These are phyloP conservation scores for Serendipita sp. DNA, from an alignment of 768 basidiomycete genomes.

Conservation along the genomic window DNA sequence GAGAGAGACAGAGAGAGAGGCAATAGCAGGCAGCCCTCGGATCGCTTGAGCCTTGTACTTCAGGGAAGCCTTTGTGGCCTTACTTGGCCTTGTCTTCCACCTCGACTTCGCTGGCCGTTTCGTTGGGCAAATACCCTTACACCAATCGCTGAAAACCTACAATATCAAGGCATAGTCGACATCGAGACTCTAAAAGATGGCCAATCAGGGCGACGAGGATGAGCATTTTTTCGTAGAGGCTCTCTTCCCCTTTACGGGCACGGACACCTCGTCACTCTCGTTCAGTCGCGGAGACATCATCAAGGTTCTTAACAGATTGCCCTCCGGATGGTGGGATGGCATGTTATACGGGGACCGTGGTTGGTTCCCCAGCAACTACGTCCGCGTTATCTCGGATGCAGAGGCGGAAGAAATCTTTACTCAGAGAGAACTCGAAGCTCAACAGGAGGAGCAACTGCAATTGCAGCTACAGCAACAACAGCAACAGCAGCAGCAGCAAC, in stretches of 20 bases:
- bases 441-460: constrained; percentile 6
- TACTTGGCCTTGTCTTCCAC: too few species aligned
- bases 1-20: not conserved
- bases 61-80: too few species aligned
- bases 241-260: constrained; percentile 78
- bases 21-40: too few species aligned
- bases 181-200: not conserved
- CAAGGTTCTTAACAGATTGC: constrained; percentile 78
- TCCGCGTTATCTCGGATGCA: constrained; percentile 57
- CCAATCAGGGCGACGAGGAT: not conserved
- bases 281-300: constrained; percentile 81
- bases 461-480: constrained; percentile 3
- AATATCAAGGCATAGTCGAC: too few species aligned
- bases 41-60: too few species aligned
- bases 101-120: too few species aligned
- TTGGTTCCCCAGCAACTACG: constrained; percentile 88
- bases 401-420: constrained; percentile 54
- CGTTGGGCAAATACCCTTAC: too few species aligned
- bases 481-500: not conserved
- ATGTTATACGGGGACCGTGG: constrained; percentile 76
- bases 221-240: constrained; percentile 73
- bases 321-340: constrained; percentile 98
- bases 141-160: too few species aligned
- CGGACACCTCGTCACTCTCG: constrained; percentile 75
- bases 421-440: constrained; percentile 19